Evolutionary conservation across 164 flowering plant genomes (phyloP).

Genomic region (Vitis labrusca): DNA sequence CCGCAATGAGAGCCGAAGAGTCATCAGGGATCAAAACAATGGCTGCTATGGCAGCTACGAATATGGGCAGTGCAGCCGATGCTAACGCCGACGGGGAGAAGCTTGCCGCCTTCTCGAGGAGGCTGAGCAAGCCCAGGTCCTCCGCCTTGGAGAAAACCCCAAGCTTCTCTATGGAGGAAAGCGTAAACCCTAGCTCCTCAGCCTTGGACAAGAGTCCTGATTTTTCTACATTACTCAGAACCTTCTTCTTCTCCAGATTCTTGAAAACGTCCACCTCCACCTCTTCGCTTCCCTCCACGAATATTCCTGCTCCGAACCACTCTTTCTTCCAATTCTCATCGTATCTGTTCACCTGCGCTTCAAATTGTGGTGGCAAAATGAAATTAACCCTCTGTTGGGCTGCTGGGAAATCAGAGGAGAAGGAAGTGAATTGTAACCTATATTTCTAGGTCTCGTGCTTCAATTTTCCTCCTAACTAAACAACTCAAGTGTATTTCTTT

Average conservation of each 20-base stretch:
- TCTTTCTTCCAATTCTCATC: conserved; percentile 71
- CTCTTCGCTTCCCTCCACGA: conserved; percentile 73
- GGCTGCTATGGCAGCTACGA: conserved; percentile 64
- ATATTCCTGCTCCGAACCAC: conserved; percentile 93
- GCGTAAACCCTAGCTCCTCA: conserved; percentile 73
- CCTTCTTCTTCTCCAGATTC: conserved; percentile 75
- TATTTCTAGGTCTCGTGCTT: too few species aligned
- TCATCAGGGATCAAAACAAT: conserved; percentile 85
- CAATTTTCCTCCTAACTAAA: background rate
- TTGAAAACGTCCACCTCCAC: conserved; percentile 82
- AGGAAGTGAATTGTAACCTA: background rate
- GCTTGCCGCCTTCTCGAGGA: conserved; percentile 60
- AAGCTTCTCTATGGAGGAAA: conserved; percentile 79
- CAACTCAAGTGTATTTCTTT: background rate
- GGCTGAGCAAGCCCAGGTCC: conserved; percentile 77
- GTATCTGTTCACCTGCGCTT: conserved; percentile 74
- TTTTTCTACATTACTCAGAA: conserved; percentile 80
- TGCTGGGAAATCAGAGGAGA: background rate
- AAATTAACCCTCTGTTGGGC: background rate
- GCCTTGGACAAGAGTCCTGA: conserved; percentile 85
- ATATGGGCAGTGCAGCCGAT: conserved; percentile 63
- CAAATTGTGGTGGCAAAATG: background rate
- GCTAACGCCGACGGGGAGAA: conserved; percentile 67
- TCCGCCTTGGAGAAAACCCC: conserved; percentile 89
- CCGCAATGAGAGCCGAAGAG: conserved; percentile 61